phyloP scores from a whole-genome alignment of 2,329 filamentous ascomycete species.

The Pseudocercospora crystallina region DNA sequence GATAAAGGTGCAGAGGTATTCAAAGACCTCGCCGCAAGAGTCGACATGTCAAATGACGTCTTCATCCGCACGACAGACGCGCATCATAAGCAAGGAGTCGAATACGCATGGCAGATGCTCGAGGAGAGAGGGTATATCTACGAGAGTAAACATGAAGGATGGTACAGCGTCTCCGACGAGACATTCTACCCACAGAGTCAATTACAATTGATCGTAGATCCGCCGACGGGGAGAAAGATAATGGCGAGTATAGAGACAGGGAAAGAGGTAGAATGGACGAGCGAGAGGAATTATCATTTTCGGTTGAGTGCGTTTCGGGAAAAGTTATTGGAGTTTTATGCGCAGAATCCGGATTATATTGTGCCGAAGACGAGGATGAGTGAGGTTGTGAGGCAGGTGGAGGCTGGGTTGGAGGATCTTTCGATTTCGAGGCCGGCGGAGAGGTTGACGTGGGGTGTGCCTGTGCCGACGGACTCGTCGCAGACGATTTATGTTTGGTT shows the following conservation, averaged over 20 bases:
- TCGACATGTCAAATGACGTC: slow-evolving; percentile 73
- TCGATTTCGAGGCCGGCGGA: slow-evolving; percentile 81
- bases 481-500: slow-evolving; percentile 99
- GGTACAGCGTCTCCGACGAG: slow-evolving; percentile 97
- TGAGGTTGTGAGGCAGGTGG: slow-evolving; percentile 76
- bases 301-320: slow-evolving; percentile 79
- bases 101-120: slow-evolving; percentile 84
- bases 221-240: slow-evolving; percentile 76
- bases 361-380: slow-evolving; percentile 70
- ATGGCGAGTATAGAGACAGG: slow-evolving; percentile 79
- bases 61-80: slow-evolving; percentile 91
- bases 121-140: slow-evolving; percentile 49
- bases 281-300: slow-evolving; percentile 94
- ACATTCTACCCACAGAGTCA: slow-evolving; percentile 83
- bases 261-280: slow-evolving; percentile 90
- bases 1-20: slow-evolving; percentile 81
- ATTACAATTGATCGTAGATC: slow-evolving; percentile 72
- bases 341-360: slow-evolving; percentile 74
- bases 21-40: slow-evolving; percentile 67
- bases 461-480: slow-evolving; percentile 75
- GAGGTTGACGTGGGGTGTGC: slow-evolving; percentile 83
- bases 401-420: slow-evolving; percentile 76
- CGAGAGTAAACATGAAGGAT: slow-evolving; percentile 60
- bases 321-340: slow-evolving; percentile 76
- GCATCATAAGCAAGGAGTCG: slow-evolving; percentile 78